Conservation (phyloP, 2,329 filamentous ascomycete species). For the Penicillium sp. region DNA sequence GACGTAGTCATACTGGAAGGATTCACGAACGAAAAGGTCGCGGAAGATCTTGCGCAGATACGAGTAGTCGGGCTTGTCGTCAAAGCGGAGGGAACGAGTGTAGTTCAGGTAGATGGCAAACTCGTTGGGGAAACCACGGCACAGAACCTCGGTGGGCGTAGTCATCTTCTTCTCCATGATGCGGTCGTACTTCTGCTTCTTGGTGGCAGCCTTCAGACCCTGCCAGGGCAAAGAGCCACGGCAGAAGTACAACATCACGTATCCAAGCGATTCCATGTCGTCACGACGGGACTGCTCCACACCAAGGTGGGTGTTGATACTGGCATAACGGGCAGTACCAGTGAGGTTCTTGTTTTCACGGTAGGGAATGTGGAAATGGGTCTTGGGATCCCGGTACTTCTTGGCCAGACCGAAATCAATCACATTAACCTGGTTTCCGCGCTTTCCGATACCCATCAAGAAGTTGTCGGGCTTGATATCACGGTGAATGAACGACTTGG, state of each 20-base stretch:
- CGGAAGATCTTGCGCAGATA: conserved; percentile 99
- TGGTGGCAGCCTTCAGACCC: conserved; percentile 94
- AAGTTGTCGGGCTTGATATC: conserved; percentile 99
- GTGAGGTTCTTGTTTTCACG: conserved; percentile 99
- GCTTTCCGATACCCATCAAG: conserved; percentile 98
- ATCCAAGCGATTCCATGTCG: conserved; percentile 98
- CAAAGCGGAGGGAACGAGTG: conserved; percentile 95
- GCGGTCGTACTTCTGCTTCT: conserved; percentile 99
- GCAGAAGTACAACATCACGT: conserved; percentile 99
- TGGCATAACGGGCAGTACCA: conserved; percentile 95
- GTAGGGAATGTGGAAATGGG: conserved; percentile 99
- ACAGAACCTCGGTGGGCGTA: conserved; percentile 94
- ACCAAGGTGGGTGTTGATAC: conserved; percentile 97
- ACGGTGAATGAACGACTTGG: conserved; percentile 98
- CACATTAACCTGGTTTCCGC: conserved; percentile 98
- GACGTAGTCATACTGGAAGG: conserved; percentile 99
- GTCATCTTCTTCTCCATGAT: conserved; percentile 99
- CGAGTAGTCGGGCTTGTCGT: conserved; percentile 99
- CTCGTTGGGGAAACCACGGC: conserved; percentile 98
- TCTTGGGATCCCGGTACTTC: conserved; percentile 99
- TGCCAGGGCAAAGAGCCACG: conserved; percentile 98
- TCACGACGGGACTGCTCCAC: conserved; percentile 99
- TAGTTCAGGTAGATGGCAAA: conserved; percentile 99
- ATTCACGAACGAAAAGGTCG: conserved; percentile 95
- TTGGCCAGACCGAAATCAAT: conserved; percentile 99